Base-by-base conservation (phyloP, 441 rosid species). In the Erodium trifolium region DNA sequence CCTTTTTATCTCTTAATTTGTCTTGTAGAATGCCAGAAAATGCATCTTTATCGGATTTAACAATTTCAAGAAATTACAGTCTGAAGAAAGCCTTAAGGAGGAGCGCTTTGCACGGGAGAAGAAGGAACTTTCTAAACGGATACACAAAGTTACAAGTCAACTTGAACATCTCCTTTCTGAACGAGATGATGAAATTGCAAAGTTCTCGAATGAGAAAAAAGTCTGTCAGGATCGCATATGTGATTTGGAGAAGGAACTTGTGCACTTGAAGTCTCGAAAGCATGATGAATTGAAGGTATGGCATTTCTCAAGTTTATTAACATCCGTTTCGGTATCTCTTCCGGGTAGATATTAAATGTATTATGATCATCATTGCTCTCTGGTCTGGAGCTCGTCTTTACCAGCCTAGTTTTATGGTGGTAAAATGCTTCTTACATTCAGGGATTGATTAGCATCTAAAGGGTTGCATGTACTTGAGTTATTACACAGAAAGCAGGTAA, bases 131-230 rank as follows among this genome's bases (percentile, higher is more conserved):
- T 63, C 43, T 31, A 31, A 63, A 63, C 66, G 29, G 66, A 63
- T 31, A 29, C 16, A 63, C 7, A 31, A 13, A 27, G 37, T 63
- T 31, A 63, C 3, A 23, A 31, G 66, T 63, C 41, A 63, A 29
- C 66, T 63, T 63, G 66, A 63, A 63, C 41, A 13, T 27, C 41
- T 11, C 18, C n/a, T 29, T 63, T 63, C 39, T 31, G 39, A 63
- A 63, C 66, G 41, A 63, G 66, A 31, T 29, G 18, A 12, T 63
- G 41, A 63, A 63, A 63, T 63, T 63, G 66, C 66, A 63, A 63
- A 63, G 41, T 31, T 63, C 66, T 29, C 41, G 35, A 63, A 19
- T 1, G 66, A 63, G 66, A 63, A 63, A 63, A 63, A 63, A 29
- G 66, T n/a, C 41, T 63, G 31, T 14, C 66, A 63, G 66, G 66